Conservation (phyloP, 75 land plant genomes). For the Cupressus sempervirens region DNA sequence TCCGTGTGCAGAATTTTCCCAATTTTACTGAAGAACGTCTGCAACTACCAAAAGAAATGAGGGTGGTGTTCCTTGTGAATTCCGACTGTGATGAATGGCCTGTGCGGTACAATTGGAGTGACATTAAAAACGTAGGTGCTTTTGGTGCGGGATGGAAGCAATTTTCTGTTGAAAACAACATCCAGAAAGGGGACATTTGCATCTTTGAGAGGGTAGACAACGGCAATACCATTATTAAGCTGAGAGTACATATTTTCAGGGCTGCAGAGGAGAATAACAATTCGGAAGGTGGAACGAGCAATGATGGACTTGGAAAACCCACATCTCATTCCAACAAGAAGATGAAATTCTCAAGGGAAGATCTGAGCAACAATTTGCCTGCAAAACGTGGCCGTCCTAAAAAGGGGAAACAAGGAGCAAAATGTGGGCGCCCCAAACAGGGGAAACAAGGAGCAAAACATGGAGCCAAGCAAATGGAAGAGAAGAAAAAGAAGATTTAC, state of each 20-base stretch:
- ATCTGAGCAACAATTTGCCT: not conserved
- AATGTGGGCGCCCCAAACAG: not conserved
- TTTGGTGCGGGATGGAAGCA: slow-evolving; percentile 16
- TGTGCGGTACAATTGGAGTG: not conserved
- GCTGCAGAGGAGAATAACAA: not conserved
- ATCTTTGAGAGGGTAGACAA: slow-evolving; percentile 2
- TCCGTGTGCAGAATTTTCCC: not conserved
- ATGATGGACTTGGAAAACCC: not conserved
- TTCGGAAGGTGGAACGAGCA: not conserved
- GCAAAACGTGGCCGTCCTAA: no score
- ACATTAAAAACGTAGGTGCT: not conserved
- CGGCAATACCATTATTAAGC: not conserved
- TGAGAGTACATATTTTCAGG: slow-evolving; percentile 22
- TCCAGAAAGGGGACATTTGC: slow-evolving; percentile 25
- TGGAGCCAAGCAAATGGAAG: not conserved
- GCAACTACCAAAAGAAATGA: not conserved
- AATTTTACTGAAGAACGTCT: not conserved
- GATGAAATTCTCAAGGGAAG: not conserved
- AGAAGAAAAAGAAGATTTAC: not conserved
- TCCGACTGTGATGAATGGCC: not conserved
- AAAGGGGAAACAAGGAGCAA: not conserved
- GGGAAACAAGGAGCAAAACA: not conserved
- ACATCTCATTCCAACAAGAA: not conserved
- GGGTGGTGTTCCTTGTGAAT: not conserved
- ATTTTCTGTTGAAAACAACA: slow-evolving; percentile 16